phyloP scores from a whole-genome alignment of 495 filamentous ascomycete species.

The Tuber umbilicatum region DNA sequence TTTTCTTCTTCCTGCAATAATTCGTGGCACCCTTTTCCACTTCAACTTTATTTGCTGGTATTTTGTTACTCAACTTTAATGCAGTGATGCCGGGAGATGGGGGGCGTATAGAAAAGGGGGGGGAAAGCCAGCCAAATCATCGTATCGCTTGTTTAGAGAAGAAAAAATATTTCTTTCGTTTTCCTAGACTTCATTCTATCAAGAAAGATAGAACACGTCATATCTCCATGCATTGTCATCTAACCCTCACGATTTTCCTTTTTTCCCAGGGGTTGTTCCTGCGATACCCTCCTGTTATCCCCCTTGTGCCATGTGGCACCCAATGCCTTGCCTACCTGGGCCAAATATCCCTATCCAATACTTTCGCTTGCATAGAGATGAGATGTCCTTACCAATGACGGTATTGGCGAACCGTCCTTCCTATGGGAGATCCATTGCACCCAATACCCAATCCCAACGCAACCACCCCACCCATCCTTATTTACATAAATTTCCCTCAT shows the following conservation, averaged over 20 bases:
- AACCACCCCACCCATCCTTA: background rate
- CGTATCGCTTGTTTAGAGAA: background rate
- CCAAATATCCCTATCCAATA: background rate
- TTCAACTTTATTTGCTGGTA: background rate
- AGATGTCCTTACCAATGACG: background rate
- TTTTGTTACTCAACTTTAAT: background rate
- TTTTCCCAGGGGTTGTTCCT: conserved; percentile 1
- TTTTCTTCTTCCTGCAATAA: background rate
- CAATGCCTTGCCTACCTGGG: background rate
- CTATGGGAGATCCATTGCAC: background rate
- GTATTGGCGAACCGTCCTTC: background rate
- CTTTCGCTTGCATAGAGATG: background rate
- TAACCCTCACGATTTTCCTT: background rate
- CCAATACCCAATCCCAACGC: background rate
- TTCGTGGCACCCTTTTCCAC: background rate
- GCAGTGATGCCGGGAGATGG: background rate
- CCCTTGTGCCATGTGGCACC: background rate
- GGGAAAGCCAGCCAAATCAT: background rate
- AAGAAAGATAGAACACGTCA: conserved; percentile 2
- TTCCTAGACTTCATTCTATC: background rate
- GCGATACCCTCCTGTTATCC: background rate
- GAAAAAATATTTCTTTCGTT: background rate
- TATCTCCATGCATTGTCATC: background rate
- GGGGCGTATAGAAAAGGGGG: background rate
- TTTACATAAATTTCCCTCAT: background rate